Evolutionary conservation across 306 rosid species (phyloP).

Genomic region (Phaseolus lunatus): DNA sequence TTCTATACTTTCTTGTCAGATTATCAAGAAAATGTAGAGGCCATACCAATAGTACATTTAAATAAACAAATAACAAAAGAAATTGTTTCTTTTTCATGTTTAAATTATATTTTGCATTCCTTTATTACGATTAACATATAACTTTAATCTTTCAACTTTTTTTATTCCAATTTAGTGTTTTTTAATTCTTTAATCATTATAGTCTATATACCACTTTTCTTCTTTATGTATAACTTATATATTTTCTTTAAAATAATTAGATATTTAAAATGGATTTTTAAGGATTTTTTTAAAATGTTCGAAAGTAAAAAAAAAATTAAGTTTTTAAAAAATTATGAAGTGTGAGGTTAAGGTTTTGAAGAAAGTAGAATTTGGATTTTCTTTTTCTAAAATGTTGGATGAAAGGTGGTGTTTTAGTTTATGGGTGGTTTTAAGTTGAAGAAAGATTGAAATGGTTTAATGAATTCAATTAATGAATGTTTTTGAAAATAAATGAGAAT

Average conservation of each 20-base stretch:
- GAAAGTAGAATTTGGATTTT: too few relatives aligned
- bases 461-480: neutral
- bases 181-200: neutral
- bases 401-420: neutral
- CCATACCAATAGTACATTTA: neutral
- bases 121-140: neutral
- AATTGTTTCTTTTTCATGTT: neutral
- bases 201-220: neutral
- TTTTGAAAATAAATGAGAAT: neutral
- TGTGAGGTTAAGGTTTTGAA: too few relatives aligned
- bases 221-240: neutral
- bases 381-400: neutral
- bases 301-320: too few relatives aligned
- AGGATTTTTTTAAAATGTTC: neutral
- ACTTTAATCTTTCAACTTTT: neutral
- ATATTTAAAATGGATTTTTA: neutral
- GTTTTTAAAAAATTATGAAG: too few relatives aligned
- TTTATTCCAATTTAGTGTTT: neutral
- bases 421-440: neutral
- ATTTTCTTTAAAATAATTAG: neutral
- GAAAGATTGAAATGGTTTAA: neutral
- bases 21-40: neutral
- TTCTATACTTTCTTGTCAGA: slow-evolving; percentile 19
- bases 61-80: neutral
- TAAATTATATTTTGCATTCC: neutral